phyloP scores from a whole-genome alignment of 768 basidiomycete species.

The Suillus americanus region DNA sequence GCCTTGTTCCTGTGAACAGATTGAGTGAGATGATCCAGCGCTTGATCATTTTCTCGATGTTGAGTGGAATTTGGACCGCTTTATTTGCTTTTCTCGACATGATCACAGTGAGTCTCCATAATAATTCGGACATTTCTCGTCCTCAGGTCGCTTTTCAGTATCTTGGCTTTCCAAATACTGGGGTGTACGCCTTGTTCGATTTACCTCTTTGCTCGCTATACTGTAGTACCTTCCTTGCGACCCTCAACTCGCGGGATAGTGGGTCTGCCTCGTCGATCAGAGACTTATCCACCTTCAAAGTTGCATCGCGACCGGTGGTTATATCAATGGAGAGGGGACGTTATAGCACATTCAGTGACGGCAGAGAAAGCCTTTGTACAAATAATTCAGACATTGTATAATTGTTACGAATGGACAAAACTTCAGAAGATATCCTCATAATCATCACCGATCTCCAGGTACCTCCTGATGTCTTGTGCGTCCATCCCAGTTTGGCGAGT shows the following conservation, averaged over 20 bases:
- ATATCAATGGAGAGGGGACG: background rate
- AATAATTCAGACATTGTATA: background rate
- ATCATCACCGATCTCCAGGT: conserved; percentile 66
- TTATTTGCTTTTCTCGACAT: conserved; percentile 1
- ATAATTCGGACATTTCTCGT: background rate
- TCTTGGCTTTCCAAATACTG: conserved; percentile 18
- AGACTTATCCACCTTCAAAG: background rate
- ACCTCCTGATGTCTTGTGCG: conserved; percentile 61
- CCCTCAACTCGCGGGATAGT: conserved; percentile 26
- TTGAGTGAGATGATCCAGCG: background rate
- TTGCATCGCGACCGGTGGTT: background rate
- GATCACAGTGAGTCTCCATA: background rate
- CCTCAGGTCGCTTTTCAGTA: background rate
- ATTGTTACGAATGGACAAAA: background rate
- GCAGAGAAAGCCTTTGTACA: background rate
- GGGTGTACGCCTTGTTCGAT: conserved; percentile 25
- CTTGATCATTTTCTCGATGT: background rate
- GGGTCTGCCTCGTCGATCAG: background rate
- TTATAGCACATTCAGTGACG: background rate
- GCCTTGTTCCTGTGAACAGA: background rate
- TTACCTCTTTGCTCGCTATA: conserved; percentile 34
- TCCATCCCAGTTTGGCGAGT: conserved; percentile 60
- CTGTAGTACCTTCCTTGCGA: conserved; percentile 32
- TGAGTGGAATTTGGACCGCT: background rate
- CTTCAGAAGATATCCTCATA: conserved; percentile 69